Evolutionary conservation across 768 basidiomycete species (phyloP).

Genomic region (Suillus lakei): DNA sequence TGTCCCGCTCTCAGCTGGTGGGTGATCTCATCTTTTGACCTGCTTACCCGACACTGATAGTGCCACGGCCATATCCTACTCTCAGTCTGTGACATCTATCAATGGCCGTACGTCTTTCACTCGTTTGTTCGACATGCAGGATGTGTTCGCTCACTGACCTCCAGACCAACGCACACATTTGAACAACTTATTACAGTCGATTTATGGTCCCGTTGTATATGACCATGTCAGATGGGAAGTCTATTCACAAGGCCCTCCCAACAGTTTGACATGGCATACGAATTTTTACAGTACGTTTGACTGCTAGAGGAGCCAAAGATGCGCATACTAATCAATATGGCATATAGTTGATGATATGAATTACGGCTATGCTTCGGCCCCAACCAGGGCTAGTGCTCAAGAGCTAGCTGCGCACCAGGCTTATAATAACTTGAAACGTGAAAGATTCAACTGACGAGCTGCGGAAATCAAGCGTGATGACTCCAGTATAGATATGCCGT

Average conservation of each 20-base stretch:
- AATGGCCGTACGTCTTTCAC: no score
- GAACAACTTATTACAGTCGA: not conserved
- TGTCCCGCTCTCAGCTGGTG: no score
- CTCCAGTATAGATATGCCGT: no score
- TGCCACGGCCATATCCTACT: no score
- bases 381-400: not conserved
- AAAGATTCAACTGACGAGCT: not conserved
- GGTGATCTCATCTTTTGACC: no score
- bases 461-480: no score
- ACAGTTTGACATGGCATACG: not conserved
- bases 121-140: no score
- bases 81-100: no score
- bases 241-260: not conserved
- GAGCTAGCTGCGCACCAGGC: not conserved
- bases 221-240: not conserved
- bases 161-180: no score
- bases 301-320: not conserved
- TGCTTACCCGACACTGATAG: no score
- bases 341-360: not conserved
- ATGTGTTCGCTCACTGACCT: no score
- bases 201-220: not conserved
- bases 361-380: not conserved
- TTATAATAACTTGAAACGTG: not conserved
- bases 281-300: not conserved
- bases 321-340: not conserved